Percentiles rank a stretch among this genome's conserved stretches.
phyloP scores from a whole-genome alignment of 257 asterid genomes.

The Solanum bukasovii region DNA sequence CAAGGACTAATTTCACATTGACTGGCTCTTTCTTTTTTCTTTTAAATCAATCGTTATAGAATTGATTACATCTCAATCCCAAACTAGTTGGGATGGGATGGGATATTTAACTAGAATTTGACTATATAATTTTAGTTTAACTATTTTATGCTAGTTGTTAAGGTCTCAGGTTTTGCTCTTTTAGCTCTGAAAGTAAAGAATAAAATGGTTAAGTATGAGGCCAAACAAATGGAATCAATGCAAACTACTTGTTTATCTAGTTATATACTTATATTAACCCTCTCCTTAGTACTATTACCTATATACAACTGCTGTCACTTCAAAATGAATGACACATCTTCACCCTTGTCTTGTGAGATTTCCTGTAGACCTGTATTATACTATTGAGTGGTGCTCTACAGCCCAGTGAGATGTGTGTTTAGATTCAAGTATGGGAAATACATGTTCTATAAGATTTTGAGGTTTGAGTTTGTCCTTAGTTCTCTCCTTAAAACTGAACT shows the following conservation, averaged over 20 bases:
- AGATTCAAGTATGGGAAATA: background rate
- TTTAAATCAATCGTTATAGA: background rate
- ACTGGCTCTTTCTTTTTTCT: background rate
- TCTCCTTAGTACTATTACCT: background rate
- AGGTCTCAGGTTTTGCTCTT: background rate
- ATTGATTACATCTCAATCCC: background rate
- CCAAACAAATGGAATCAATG: background rate
- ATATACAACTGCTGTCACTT: background rate
- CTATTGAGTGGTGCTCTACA: background rate
- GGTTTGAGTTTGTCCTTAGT: background rate
- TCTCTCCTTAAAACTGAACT: background rate
- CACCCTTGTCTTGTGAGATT: background rate
- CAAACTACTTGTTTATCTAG: background rate
- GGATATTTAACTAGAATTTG: background rate
- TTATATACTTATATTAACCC: background rate
- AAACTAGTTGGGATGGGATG: background rate
- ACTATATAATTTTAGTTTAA: background rate
- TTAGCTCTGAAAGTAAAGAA: background rate
- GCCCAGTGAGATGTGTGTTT: background rate
- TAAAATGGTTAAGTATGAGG: background rate
- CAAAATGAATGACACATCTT: background rate
- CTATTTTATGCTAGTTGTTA: background rate
- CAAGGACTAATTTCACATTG: background rate
- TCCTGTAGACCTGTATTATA: background rate
- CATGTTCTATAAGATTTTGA: background rate